These are phyloP conservation scores for Kodamaea plutei DNA, from an alignment of 1,139 yeast species.

Conservation along the genomic window DNA sequence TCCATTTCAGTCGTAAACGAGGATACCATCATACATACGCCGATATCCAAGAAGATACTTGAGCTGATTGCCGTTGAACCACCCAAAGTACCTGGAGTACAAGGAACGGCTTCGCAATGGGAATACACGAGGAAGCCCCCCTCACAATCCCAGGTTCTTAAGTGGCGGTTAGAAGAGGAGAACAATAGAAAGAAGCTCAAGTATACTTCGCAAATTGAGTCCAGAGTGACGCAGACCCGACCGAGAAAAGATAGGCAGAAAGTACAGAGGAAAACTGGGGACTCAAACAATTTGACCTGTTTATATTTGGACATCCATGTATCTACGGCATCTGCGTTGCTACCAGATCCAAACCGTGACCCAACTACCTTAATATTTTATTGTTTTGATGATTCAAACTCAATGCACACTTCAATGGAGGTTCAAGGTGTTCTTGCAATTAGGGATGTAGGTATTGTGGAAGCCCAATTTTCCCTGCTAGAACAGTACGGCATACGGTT, in stretches of 20 bases:
- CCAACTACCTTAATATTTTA: constrained; percentile 59
- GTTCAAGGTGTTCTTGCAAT: background rate
- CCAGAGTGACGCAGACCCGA: constrained; percentile 36
- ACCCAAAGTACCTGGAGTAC: background rate
- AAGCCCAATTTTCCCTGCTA: background rate
- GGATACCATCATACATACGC: constrained; percentile 11
- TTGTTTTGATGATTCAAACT: constrained; percentile 48
- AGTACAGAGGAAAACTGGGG: constrained; percentile 40
- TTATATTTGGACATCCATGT: constrained; percentile 67
- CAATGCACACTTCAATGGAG: constrained; percentile 15
- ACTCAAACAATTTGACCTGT: constrained; percentile 47
- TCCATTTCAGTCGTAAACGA: constrained; percentile 29
- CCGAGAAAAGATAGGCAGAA: constrained; percentile 29
- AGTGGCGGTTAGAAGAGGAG: constrained; percentile 21
- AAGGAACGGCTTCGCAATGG: constrained; percentile 19
- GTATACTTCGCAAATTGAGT: constrained; percentile 49
- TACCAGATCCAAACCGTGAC: constrained; percentile 69
- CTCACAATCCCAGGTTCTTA: constrained; percentile 16
- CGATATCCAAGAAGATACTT: constrained; percentile 12
- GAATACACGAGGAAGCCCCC: constrained; percentile 31
- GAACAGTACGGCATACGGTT: background rate
- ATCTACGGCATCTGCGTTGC: constrained; percentile 38
- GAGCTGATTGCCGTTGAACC: constrained; percentile 1
- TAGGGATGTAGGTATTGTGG: background rate
- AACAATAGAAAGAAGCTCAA: constrained; percentile 12